Base-by-base conservation (phyloP, 1,139 yeast genomes). In the Hemisphaericaspora xylofermentans region DNA sequence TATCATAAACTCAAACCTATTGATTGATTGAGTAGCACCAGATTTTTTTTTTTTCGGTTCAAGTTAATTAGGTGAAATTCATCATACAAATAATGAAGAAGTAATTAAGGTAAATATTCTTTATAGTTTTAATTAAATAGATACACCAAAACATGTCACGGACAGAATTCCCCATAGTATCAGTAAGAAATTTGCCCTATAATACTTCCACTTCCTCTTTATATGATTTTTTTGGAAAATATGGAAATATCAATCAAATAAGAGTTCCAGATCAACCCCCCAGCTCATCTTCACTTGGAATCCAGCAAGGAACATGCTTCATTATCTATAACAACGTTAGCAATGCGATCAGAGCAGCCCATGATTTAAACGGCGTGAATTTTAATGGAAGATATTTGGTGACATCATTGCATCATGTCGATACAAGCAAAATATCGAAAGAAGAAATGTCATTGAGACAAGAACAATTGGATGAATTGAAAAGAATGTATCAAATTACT, bases 181-280 rank as follows among this genome's bases (percentile, higher is more conserved):
- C 68, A 44, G 80, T 80, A 26, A 79, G 79, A 54, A 82, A 82
- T 53, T 65, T 82, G 13, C 82, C 88, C 1, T 82, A 74, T 53
- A 69, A 69, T 28, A 68, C 76, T 3, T 62, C 76, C 2, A 54
- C 74, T 0, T 66, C 64, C 2, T 75, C 79, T 22, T 58, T 83
- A 21, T 81, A 74, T 51, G 74, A 72, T 17, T 61, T 81, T 9
- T 76, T 80, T 50, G 79, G 82, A 2, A 70, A 72, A 43, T 80
- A 69, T 53, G 88, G 88, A 1, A 71, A 73, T 30, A 71, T 82
- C 24, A 69, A 67, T 43, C 83, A 80, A 54, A 61, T 82, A n/a
- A 59, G 87, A 40, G 49, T 70, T 3, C 34, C 34, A 12, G 34
- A 31, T 13, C 15, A 9, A 4, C 6, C 15, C 3, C 4, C 25